Percentiles rank a stretch among this genome's conserved stretches.
Conservation (phyloP, 2,329 filamentous ascomycete species). For the Anisogramma anomala region DNA sequence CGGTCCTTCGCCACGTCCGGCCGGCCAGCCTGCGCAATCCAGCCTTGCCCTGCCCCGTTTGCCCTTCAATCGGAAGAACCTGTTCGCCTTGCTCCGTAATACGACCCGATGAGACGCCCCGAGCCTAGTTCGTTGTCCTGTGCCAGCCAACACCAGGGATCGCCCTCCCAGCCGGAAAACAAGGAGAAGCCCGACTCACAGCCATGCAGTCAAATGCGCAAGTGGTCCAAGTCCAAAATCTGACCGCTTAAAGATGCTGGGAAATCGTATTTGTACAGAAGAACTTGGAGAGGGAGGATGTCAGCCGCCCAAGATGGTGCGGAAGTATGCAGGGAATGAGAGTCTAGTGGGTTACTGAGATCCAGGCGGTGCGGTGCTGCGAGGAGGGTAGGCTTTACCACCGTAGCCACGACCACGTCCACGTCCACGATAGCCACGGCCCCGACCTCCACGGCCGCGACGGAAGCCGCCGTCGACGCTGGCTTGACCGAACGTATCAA, state of each 20-base stretch:
- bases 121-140: neutral
- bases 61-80: neutral
- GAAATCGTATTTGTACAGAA: constrained; percentile 10
- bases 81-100: neutral
- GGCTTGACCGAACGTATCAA: constrained; percentile 76
- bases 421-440: constrained; percentile 28
- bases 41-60: neutral
- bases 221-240: no score
- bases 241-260: neutral
- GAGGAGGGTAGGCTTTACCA: constrained; percentile 18
- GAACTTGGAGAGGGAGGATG: neutral
- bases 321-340: constrained; percentile 6
- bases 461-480: constrained; percentile 78
- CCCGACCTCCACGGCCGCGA: constrained; percentile 52
- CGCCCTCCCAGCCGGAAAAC: neutral
- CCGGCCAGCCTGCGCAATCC: neutral
- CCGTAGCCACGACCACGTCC: constrained; percentile 24
- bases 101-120: neutral
- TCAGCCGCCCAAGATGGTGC: constrained; percentile 1
- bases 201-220: no score
- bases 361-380: constrained; percentile 2
- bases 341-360: constrained; percentile 2
- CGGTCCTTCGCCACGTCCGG: no score
- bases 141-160: neutral
- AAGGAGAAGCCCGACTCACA: neutral